Evolutionary conservation across 371 early-diverging fungal species (phyloP), one percentile per base, ranked within the genome.

Genomic region (Chytridium lagenaria): DNA sequence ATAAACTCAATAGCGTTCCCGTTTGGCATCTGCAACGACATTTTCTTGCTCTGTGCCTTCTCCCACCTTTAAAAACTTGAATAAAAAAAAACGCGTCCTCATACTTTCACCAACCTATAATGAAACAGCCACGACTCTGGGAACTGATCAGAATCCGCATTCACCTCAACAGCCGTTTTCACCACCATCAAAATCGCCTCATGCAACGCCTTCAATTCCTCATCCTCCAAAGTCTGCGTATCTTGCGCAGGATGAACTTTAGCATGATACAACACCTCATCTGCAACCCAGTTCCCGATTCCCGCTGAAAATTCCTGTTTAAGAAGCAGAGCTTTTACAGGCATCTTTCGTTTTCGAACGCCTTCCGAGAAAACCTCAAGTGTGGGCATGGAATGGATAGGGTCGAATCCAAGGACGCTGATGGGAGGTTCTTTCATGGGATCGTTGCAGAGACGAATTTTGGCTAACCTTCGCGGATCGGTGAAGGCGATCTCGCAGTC

Each of bases 211-310:
- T 55, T 33, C 0, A 87, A 50, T 68, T 89, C 85, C 7, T 81
- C 74, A 1, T 79, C 76, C 0, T 80, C 81, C 2, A 91, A 74
- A 22, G 84, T 80, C 34, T 86, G 71, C 0, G 89, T 71, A 49
- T 77, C 71, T 55, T 87, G 85, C n/a, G 76, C 81, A n/a, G 91
- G 91, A 71, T 91, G 90, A 1, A 90, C 77, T 37, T 73, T 71
- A 15, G 89, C 82, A 51, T 88, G 88, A 67, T 81, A 90, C 1
- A 91, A 76, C 0, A 89, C 80, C 74, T 81, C 89, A 70, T 91
- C 91, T 0, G 90, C 90, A 19, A 91, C 79, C 90, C 90, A 91
- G 71, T 91, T 91, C 0, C 91, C 91, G 1, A 91, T 84, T 16
- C 91, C 91, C 26, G 90, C 89, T 10, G 84, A 83, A 73, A 91